These are phyloP conservation scores for Wickerhamiella bombiphila DNA, from an alignment of 805 yeast genomes.

Conservation along the genomic window DNA sequence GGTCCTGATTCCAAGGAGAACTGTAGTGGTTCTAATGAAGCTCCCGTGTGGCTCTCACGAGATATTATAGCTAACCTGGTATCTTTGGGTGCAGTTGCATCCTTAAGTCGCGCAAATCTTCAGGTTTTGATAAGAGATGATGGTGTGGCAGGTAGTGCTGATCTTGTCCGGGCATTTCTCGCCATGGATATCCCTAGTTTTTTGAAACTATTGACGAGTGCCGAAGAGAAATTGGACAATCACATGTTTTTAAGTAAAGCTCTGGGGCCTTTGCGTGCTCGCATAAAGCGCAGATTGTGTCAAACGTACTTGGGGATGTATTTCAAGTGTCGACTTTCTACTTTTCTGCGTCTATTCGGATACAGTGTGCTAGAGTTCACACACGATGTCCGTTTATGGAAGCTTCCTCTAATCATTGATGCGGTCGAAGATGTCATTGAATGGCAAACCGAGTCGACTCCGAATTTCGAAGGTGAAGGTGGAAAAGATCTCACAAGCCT, in stretches of 20 bases:
- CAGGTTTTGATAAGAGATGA: constrained; percentile 4
- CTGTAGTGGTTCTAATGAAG: neutral
- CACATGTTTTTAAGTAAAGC: neutral
- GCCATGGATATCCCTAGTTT: constrained; percentile 2
- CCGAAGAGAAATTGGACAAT: neutral
- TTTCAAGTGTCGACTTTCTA: constrained; percentile 1
- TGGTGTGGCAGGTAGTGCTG: no score
- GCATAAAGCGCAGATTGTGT: constrained; percentile 1
- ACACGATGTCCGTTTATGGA: constrained; percentile 7
- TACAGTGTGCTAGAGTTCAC: constrained; percentile 4
- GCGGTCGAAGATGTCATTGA: constrained; percentile 1
- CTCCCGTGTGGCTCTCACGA: constrained; percentile 6
- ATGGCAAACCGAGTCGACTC: neutral
- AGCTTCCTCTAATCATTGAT: constrained; percentile 7
- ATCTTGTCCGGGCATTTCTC: constrained; percentile 1
- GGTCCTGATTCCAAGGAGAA: no score
- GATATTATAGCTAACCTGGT: constrained; percentile 6
- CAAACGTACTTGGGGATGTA: constrained; percentile 7
- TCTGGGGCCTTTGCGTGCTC: neutral
- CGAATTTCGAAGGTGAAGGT: neutral
- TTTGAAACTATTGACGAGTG: constrained; percentile 1
- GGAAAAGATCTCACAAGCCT: constrained; percentile 2
- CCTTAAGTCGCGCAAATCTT: constrained; percentile 5
- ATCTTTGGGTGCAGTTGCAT: constrained; percentile 5
- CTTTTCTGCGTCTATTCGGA: constrained; percentile 1